Base-by-base conservation (phyloP, 108 stramenopile genomes). In the Conticribra weissflogii region DNA sequence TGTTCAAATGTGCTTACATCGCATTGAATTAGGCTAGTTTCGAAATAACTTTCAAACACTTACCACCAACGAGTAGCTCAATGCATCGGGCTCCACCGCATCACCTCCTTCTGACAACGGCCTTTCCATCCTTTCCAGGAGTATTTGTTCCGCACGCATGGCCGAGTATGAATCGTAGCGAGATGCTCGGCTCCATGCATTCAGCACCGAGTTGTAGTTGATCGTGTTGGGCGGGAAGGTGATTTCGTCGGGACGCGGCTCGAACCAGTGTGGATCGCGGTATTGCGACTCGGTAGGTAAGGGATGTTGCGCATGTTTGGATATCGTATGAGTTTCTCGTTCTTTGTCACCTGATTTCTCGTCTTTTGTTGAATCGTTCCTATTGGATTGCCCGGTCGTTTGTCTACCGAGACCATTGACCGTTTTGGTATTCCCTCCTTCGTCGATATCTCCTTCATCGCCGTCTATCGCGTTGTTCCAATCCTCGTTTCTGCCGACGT, bases 1-100 rank as follows among this genome's bases (percentile, higher is more conserved):
- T n/a, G n/a, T n/a, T n/a, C n/a, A n/a, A n/a, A n/a, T n/a, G n/a
- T n/a, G n/a, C n/a, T n/a, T n/a, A n/a, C 36, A 41, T 9, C 36
- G 12, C 5, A 9, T 41, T 41, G 12, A 9, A 41, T 9, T 41
- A 41, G 12, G 5, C 12, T 12, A 41, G 8, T 41, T 12, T 9
- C 5, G 36, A 9, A 41, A 41, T 41, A 9, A 9, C 36, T 9
- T 41, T 12, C 5, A 41, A 9, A 12, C 5, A 41, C 36, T 41
- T 12, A 41, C 36, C 5, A 83, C 74, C 24, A 86, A 65, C 0
- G 86, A 72, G 60, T 92, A 92, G 32, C 84, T 88, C 28, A 89
- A 54, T 3, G 83, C 82, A 76, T 89, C 88, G 3, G 88, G 91
- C 60, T 84, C 79, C 2, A 88, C 85, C 18, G 83, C 85, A 59